Percentiles rank a stretch among this genome's conserved stretches.
Conservation (phyloP, 2,329 filamentous ascomycete genomes). For the Aschersonia sp. region DNA sequence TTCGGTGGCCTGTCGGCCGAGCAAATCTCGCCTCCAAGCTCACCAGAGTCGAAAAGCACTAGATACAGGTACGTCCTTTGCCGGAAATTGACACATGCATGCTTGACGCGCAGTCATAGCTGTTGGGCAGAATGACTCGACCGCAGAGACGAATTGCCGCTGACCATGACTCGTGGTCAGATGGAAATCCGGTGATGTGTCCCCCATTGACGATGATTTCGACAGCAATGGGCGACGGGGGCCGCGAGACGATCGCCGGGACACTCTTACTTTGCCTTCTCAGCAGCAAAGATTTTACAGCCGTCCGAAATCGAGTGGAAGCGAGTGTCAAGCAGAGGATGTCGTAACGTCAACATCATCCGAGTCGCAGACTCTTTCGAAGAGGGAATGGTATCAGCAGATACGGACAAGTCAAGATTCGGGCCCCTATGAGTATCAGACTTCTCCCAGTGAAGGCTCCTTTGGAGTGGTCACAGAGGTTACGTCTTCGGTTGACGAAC, state of each 20-base stretch:
- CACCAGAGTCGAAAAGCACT: slow-evolving; percentile 29
- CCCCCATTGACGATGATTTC: slow-evolving; percentile 34
- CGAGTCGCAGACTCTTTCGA: not conserved
- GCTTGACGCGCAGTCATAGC: no score
- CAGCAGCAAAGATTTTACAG: slow-evolving; percentile 3
- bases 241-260: slow-evolving; percentile 5
- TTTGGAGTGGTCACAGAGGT: slow-evolving; percentile 5
- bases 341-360: not conserved
- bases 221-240: slow-evolving; percentile 18
- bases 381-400: slow-evolving; percentile 1
- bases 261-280: slow-evolving; percentile 5
- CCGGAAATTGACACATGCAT: not conserved
- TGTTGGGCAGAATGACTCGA: not conserved
- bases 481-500: slow-evolving; percentile 9
- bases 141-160: not conserved
- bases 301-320: not conserved
- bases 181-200: slow-evolving; percentile 24
- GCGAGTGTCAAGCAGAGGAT: not conserved
- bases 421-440: not conserved
- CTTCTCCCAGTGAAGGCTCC: not conserved
- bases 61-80: slow-evolving; percentile 25
- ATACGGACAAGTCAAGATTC: not conserved
- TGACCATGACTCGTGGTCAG: slow-evolving; percentile 7
- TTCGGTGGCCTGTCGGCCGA: slow-evolving; percentile 25
- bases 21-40: slow-evolving; percentile 41